Evolutionary conservation across 2,329 filamentous ascomycete genomes (phyloP), one percentile per base, ranked within the genome.

Genomic region (Pyrenophora teres): DNA sequence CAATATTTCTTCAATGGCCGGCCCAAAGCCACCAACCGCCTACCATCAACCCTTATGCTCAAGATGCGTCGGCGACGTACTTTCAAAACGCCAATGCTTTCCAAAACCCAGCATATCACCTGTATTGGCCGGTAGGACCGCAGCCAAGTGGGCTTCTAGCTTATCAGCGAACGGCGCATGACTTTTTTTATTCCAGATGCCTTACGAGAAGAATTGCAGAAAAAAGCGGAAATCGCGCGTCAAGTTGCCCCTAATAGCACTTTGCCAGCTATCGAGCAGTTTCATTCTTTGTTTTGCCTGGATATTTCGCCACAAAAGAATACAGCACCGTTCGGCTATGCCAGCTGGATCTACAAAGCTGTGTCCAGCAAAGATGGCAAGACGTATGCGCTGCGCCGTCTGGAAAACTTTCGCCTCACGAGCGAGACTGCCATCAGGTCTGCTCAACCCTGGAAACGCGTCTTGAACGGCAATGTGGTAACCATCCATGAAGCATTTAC

Each of bases 271-370:
- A 83, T 97, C 46, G 91, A 96, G 66, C 87, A 92, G 64, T 97
- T 94, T 70, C 92, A 97, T 73, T 95, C 92, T 3, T 81, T 99
- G 9, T 92, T 97, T 7, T 90, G 93, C 3, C 78, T 99, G 37
- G 92, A 97, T 72, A 89, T 87, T 7, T 88, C 83, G 42, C 86
- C 90, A 54, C 85, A 92, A 60, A 92, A 91, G 71, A 91, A 87
- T 60, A 83, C 87, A 3, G 82, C 84, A 10, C 84, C 89, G 13
- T 97, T 97, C 74, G 91, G 92, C 23, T 96, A 91, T 67, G 85
- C 88, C 5, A 96, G 88, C 64, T 97, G 92, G 91, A 85, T 96
- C 0, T 99, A 97, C 78, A 97, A 97, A 77, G 93, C 92, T 7
- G 87, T 88, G 19, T 96, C 91, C 6, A 87, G 84, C 72, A 94